Conservation (phyloP, 106 monocot genomes). For the Acorus calamus region DNA sequence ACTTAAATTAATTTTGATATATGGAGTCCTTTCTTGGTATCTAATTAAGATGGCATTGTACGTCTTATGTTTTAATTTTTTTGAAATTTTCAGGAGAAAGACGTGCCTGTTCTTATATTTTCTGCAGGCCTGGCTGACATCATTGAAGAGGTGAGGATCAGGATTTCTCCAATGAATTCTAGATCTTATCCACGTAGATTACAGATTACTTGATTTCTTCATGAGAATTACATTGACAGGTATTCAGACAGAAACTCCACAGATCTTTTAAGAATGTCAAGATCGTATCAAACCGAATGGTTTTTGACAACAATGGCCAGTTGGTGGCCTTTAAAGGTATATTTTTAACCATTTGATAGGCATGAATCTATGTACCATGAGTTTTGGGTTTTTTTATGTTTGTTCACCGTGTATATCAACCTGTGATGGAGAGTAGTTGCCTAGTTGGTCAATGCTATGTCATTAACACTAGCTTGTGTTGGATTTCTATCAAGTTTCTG, state of each 20-base stretch:
- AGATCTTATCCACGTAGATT: too few species aligned
- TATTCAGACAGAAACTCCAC: constrained; percentile 79
- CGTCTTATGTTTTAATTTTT: background rate
- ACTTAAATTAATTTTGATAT: too few species aligned
- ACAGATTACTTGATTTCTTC: too few species aligned
- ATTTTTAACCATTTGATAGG: background rate
- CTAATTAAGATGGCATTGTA: background rate
- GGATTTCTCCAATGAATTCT: background rate
- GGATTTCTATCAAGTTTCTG: too few species aligned
- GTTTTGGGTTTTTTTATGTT: too few species aligned
- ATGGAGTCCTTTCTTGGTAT: too few species aligned
- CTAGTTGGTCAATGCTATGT: too few species aligned
- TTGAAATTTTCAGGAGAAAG: constrained; percentile 48
- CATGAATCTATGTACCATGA: background rate
- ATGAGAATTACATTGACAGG: constrained; percentile 18
- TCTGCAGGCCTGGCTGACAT: constrained; percentile 84
- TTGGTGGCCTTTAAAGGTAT: constrained; percentile 80
- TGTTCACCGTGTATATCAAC: too few species aligned
- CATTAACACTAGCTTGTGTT: too few species aligned
- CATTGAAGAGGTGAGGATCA: constrained; percentile 60
- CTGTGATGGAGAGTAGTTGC: too few species aligned
- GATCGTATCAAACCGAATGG: constrained; percentile 82
- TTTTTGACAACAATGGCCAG: constrained; percentile 48
- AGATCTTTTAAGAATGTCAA: constrained; percentile 73
- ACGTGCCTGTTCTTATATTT: constrained; percentile 70